Evolutionary conservation across 2,329 filamentous ascomycete genomes (phyloP), one percentile per base, ranked within the genome.

Genomic region (Colletotrichum liriopes): DNA sequence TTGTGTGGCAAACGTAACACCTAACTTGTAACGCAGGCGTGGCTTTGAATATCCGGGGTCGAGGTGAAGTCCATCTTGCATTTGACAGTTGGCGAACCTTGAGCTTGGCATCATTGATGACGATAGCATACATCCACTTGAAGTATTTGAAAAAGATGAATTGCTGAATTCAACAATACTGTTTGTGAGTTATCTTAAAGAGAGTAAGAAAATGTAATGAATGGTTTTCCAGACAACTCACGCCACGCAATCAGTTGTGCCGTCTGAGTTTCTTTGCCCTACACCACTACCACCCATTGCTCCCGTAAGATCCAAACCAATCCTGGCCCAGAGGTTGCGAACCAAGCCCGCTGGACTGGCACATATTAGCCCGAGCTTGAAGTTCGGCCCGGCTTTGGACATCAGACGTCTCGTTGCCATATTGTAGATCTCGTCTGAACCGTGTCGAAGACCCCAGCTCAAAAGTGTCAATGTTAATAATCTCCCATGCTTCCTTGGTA

Each of bases 401-500:
- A 41, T 64, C 37, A 54, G 49, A 55, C n/a, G 61, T 54, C 35
- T 55, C 47, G 23, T 64, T 54, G 23, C n/a, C 41, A 35, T 35
- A 54, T 45, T 55, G n/a, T 29, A 64, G 49, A 55, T 54, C 61
- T 64, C 61, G 49, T 32, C 37, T 45, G 23, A 64, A 64, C 35
- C 32, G 55, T 9, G 6, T 55, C n/a, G 49, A 37, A 41, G 49
- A 18, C 6, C 47, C 47, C 55, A 64, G 61, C 61, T 64, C 49
- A 9, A 64, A 64, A 7, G n/a, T 64, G 5, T 64, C 43, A n/a
- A 64, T 45, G 14, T 55, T 55, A 35, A 7, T 35, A 32, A 54
- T 35, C 43, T 45, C 61, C 61, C 49, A 64, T 49, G 61, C 49
- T 54, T 64, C 32, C 52, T 64, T 64, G 35, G 61, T 64, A 35